phyloP scores from a whole-genome alignment of 441 rosid species.

The Omphalea diandra region DNA sequence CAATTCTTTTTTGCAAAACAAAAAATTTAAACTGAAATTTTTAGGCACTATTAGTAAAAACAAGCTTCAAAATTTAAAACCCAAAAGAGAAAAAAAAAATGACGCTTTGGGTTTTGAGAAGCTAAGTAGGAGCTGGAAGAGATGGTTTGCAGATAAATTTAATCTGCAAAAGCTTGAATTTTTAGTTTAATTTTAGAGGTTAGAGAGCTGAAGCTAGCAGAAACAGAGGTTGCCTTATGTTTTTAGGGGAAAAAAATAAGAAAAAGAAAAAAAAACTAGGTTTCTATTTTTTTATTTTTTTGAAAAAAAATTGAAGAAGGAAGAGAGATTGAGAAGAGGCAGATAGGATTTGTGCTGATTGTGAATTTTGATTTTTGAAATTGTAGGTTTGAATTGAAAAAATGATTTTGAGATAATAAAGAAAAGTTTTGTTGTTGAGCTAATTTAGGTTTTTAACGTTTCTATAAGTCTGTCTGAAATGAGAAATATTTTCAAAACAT shows the following conservation, averaged over 20 bases:
- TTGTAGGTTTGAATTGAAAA: slow-evolving; percentile 26
- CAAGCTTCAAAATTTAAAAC: slow-evolving; percentile 20
- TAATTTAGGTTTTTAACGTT: slow-evolving; percentile 47
- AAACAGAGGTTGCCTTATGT: slow-evolving; percentile 29
- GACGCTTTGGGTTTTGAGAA: slow-evolving; percentile 14
- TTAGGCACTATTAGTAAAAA: slow-evolving; percentile 10
- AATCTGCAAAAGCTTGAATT: slow-evolving; percentile 20
- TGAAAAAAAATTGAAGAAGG: slow-evolving; percentile 13
- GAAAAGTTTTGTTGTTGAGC: slow-evolving; percentile 40
- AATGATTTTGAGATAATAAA: slow-evolving; percentile 30
- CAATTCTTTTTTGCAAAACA: slow-evolving; percentile 19
- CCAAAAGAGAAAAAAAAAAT: slow-evolving; percentile 12
- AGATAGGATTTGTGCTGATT: slow-evolving; percentile 30
- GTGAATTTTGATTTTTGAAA: slow-evolving; percentile 30
- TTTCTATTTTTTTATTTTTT: not conserved
- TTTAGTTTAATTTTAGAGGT: slow-evolving; percentile 37
- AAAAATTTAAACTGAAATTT: too few species aligned
- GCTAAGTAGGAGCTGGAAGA: slow-evolving; percentile 11
- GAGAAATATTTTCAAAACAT: slow-evolving; percentile 29
- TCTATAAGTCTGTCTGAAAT: slow-evolving; percentile 43
- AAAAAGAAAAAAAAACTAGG: not conserved
- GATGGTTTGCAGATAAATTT: slow-evolving; percentile 30
- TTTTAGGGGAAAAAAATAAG: slow-evolving; percentile 1
- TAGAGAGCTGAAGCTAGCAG: slow-evolving; percentile 29
- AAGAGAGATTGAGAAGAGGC: slow-evolving; percentile 26